Base-by-base conservation (phyloP, 495 filamentous ascomycete genomes). In the Penicillium samsonianum region DNA sequence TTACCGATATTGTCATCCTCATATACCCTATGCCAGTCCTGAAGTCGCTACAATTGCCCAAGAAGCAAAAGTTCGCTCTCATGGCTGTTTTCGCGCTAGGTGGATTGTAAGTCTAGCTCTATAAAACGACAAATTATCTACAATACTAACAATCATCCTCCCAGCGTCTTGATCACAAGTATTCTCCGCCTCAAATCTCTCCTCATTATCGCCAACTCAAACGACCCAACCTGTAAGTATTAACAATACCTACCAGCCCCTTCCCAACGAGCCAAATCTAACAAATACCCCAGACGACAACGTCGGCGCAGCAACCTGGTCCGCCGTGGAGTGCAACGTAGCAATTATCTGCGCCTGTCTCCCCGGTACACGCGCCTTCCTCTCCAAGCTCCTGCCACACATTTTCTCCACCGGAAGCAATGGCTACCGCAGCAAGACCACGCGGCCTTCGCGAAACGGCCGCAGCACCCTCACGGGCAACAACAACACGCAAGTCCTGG, bases 341-440 rank as follows among this genome's bases (percentile, higher is more conserved):
- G 82, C 80, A 30, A 82, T 85, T 37, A 80, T 79, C 53, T 84
- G 81, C 62, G 76, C 78, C 51, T 83, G 75, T 59, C 76, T 85
- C 17, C 80, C 83, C n/a, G 80, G 77, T 22, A 74, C 82, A 5
- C 73, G 80, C 6, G 78, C 82, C 12, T 70, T 85, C 16, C 55
- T 84, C 20, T 71, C 75, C 9, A 69, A 65, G 19, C 61, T 79
- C 51, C 54, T 75, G 40, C 65, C 71, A 6, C 67, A 70, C 25
- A 45, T 74, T 57, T 73, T 72, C 65, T 73, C 67, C 8, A 70
- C 65, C 38, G 38, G 69, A 43, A 62, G 63, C 70, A 60, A 68
- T 57, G 65, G 60, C 64, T 56, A 68, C 48, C 60, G 57, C 51
- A 65, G 63, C 67, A 61, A 55, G 14, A 68, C 58, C 20, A 67